Evolutionary conservation across 441 rosid species (phyloP).

Genomic region (Mallotus repandus): DNA sequence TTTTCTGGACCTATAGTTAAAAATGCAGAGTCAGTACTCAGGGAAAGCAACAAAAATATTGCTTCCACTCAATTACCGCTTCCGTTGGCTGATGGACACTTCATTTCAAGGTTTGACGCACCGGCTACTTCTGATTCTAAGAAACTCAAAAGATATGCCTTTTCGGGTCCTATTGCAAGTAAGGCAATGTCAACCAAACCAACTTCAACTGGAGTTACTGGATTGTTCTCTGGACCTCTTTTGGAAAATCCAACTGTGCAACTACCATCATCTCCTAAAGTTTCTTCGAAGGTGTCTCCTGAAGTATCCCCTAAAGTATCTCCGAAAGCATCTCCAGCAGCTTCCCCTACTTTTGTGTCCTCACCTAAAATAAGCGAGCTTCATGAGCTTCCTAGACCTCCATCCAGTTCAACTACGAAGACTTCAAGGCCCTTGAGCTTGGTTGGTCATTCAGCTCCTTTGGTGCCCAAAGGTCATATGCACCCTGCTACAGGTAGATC

Average conservation of each 20-base stretch:
- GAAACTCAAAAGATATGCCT: conserved; percentile 54
- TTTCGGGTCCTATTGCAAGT: conserved; percentile 71
- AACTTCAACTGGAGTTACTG: conserved; percentile 39
- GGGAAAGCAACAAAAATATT: conserved; percentile 56
- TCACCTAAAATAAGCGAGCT: conserved; percentile 81
- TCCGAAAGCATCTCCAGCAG: conserved; percentile 48
- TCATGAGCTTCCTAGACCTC: conserved; percentile 97
- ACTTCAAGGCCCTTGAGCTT: conserved; percentile 49
- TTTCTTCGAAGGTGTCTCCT: conserved; percentile 50
- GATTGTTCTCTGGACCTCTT: conserved; percentile 69
- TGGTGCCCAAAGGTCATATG: conserved; percentile 54
- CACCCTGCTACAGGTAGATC: conserved; percentile 36
- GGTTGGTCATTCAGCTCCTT: conserved; percentile 83
- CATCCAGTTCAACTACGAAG: conserved; percentile 44
- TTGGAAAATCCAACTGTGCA: conserved; percentile 47
- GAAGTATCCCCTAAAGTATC: conserved; percentile 49
- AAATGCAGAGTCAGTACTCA: conserved; percentile 41
- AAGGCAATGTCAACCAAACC: conserved; percentile 51
- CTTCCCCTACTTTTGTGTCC: conserved; percentile 79
- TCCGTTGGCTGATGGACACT: conserved; percentile 52
- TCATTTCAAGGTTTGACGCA: conserved; percentile 29
- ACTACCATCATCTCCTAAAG: conserved; percentile 40
- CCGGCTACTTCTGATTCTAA: conserved; percentile 37
- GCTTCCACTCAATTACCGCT: conserved; percentile 53
- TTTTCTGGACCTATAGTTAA: conserved; percentile 32